Evolutionary conservation across 2,329 filamentous ascomycete species (phyloP).

Genomic region (Phyllosticta capitalensis): DNA sequence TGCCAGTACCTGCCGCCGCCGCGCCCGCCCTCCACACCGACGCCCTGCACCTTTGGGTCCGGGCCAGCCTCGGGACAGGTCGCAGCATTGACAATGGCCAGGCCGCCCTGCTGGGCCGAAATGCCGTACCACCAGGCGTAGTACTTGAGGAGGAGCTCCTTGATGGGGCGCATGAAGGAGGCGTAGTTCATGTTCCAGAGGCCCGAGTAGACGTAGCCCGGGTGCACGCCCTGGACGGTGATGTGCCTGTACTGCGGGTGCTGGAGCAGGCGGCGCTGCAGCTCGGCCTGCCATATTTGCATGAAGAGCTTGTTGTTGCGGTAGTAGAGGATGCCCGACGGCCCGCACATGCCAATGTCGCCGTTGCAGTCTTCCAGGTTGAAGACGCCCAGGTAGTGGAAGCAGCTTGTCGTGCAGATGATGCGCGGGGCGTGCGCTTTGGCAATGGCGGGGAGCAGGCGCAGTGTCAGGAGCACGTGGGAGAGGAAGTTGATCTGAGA

Average conservation of each 20-base stretch:
- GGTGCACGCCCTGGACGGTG: conserved; percentile 24
- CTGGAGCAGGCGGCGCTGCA: conserved; percentile 18
- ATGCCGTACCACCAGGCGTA: conserved; percentile 15
- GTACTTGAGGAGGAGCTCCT: conserved; percentile 2
- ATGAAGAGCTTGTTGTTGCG: conserved; percentile 27
- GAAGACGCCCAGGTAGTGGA: conserved; percentile 21
- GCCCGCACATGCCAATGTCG: background rate
- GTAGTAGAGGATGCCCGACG: conserved; percentile 15
- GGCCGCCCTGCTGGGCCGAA: conserved; percentile 17
- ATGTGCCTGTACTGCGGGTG: conserved; percentile 19
- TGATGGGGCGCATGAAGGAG: conserved; percentile 6
- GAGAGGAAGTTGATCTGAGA: conserved; percentile 24
- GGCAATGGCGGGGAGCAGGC: conserved; percentile 17
- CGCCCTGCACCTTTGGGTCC: conserved; percentile 13
- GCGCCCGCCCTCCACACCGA: conserved; percentile 11
- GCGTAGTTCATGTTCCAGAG: conserved; percentile 22
- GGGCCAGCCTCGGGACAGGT: conserved; percentile 14
- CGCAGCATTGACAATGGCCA: conserved; percentile 17
- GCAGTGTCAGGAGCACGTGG: conserved; percentile 20
- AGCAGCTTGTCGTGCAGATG: conserved; percentile 23
- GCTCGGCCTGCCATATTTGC: conserved; percentile 24
- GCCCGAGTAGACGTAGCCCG: conserved; percentile 22
- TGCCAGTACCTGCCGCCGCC: conserved; percentile 19
- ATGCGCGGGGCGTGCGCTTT: conserved; percentile 18
- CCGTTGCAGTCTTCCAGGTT: conserved; percentile 20